Conservation (phyloP, 1,139 yeast species). For the Kodamaea plutei region DNA sequence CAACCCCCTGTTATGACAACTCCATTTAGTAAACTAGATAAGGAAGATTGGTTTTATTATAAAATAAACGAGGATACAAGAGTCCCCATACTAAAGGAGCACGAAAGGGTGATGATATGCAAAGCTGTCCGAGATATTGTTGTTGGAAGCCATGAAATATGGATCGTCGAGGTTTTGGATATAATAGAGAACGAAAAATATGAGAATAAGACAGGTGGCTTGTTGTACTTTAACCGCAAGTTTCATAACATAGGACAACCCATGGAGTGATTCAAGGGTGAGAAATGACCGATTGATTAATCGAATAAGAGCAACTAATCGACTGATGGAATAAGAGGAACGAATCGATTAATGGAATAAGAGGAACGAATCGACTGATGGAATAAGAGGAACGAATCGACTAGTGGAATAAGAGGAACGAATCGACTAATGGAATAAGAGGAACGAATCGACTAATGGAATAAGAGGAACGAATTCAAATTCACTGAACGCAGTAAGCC, state of each 20-base stretch:
- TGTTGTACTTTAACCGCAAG: constrained; percentile 59
- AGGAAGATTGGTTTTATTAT: constrained; percentile 25
- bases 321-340: no score
- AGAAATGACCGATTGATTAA: no score
- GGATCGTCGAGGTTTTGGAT: constrained; percentile 73
- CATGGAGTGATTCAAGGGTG: not conserved
- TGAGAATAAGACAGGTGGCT: constrained; percentile 46
- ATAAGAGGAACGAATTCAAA: no score
- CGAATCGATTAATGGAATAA: no score
- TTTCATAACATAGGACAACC: constrained; percentile 54
- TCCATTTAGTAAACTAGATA: constrained; percentile 40
- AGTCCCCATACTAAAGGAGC: constrained; percentile 57
- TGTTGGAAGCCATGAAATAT: constrained; percentile 80
- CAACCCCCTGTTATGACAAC: constrained; percentile 32
- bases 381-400: no score
- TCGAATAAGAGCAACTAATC: no score
- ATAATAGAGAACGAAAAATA: constrained; percentile 34
- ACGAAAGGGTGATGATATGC: constrained; percentile 66
- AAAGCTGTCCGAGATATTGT: constrained; percentile 47
- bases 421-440: no score
- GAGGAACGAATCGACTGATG: no score
- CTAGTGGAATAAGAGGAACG: no score
- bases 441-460: no score
- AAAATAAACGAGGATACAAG: constrained; percentile 17
- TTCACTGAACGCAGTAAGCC: no score